phyloP scores from a whole-genome alignment of 164 flowering plant species.

The Saururus chinensis region DNA sequence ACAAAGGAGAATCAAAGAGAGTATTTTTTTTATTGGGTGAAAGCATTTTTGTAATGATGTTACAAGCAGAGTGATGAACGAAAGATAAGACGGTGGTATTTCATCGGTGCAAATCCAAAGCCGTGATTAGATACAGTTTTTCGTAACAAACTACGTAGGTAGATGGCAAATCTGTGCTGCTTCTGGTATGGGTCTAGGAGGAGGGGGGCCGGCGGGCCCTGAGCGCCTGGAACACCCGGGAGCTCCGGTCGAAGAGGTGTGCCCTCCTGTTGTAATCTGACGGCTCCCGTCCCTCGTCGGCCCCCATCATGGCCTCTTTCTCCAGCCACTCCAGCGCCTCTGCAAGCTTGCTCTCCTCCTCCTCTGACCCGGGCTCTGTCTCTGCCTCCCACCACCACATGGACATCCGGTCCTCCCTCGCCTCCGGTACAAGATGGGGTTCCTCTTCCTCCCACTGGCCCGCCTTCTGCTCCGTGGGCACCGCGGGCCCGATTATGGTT shows the following conservation, averaged over 20 bases:
- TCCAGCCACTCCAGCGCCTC: constrained; percentile 53
- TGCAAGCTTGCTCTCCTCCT: constrained; percentile 14
- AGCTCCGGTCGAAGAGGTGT: constrained; percentile 43
- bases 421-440: too few relatives aligned
- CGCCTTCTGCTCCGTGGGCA: background rate
- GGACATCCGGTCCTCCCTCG: background rate
- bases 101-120: too few relatives aligned
- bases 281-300: constrained; percentile 45
- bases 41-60: too few relatives aligned
- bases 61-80: too few relatives aligned
- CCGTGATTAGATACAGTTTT: too few relatives aligned
- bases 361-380: background rate
- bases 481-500: too few relatives aligned
- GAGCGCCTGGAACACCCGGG: constrained; percentile 53
- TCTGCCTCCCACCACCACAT: constrained; percentile 14
- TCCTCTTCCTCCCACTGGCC: background rate
- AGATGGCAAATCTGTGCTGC: too few relatives aligned
- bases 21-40: too few relatives aligned
- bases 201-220: constrained; percentile 7
- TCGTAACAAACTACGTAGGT: too few relatives aligned
- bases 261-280: constrained; percentile 64
- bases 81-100: too few relatives aligned
- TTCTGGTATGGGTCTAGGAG: background rate
- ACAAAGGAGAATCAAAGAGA: too few relatives aligned
- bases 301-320: constrained; percentile 54